phyloP scores from a whole-genome alignment of 352 stramenopile species.

The Pythium vanterpoolii region DNA sequence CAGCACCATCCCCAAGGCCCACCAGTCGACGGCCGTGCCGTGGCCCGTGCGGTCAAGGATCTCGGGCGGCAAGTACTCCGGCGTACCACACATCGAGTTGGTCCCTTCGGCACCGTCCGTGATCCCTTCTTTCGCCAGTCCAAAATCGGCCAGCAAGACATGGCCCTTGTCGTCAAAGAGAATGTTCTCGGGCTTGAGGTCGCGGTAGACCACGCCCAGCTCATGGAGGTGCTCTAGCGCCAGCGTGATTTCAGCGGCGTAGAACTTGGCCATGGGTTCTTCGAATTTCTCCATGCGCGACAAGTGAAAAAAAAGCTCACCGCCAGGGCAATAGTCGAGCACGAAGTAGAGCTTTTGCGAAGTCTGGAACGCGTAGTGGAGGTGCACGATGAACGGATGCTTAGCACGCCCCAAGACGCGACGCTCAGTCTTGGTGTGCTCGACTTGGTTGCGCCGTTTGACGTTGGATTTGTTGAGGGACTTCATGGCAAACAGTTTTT shows the following conservation, averaged over 20 bases:
- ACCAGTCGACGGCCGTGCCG: conserved; percentile 46
- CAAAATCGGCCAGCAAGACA: conserved; percentile 97
- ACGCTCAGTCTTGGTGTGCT: conserved; percentile 96
- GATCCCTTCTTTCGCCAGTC: conserved; percentile 63
- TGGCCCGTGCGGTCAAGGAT: conserved; percentile 39
- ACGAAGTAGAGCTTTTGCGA: conserved; percentile 88
- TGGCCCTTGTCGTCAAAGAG: conserved; percentile 88
- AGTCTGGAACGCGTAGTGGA: conserved; percentile 98
- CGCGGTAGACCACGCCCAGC: conserved; percentile 95
- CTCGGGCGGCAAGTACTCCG: conserved; percentile 57
- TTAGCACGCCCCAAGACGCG: conserved; percentile 97
- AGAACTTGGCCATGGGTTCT: conserved; percentile 87
- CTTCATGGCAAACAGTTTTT: conserved; percentile 97
- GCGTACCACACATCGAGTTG: conserved; percentile 45
- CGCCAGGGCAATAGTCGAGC: conserved; percentile 89
- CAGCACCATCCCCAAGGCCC: conserved; percentile 46
- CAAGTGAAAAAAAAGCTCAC: conserved; percentile 98
- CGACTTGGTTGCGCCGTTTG: conserved; percentile 89
- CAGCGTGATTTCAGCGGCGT: conserved; percentile 94
- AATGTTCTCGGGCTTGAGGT: conserved; percentile 97
- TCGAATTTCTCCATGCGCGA: conserved; percentile 67
- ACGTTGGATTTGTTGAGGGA: conserved; percentile 96
- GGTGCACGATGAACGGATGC: conserved; percentile 97
- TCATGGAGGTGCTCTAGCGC: conserved; percentile 95
- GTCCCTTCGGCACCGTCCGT: conserved; percentile 23